Conservation (phyloP, 1,284 basidiomycete species). For the Grifola frondosa region DNA sequence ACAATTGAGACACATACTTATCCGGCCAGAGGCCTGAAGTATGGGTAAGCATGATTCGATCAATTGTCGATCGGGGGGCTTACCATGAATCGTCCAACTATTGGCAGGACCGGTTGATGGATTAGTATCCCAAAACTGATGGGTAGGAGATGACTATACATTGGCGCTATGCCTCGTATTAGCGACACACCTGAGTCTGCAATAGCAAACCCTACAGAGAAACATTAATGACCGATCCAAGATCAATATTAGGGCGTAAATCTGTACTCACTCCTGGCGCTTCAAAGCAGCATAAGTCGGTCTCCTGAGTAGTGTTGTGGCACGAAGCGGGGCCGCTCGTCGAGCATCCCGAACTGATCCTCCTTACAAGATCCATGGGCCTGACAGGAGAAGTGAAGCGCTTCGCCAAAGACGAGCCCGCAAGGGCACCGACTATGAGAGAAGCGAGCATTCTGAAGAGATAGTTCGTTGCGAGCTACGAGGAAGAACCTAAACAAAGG, state of each 20-base stretch:
- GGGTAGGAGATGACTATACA: slow-evolving; percentile 1
- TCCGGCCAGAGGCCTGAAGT: slow-evolving; percentile 67
- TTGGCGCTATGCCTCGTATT: background rate
- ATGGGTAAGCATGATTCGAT: slow-evolving; percentile 10
- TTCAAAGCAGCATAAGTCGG: slow-evolving; percentile 36
- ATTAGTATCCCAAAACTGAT: slow-evolving; percentile 35
- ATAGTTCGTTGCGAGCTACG: too few relatives aligned
- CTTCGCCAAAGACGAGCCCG: slow-evolving; percentile 15
- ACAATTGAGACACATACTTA: slow-evolving; percentile 42
- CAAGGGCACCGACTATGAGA: slow-evolving; percentile 18
- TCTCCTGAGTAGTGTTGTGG: slow-evolving; percentile 29
- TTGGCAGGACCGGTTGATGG: slow-evolving; percentile 63
- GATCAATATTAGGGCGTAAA: background rate
- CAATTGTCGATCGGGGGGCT: slow-evolving; percentile 22
- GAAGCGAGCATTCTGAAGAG: slow-evolving; percentile 13
- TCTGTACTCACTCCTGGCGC: slow-evolving; percentile 31
- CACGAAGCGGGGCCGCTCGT: slow-evolving; percentile 35
- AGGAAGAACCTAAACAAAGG: too few relatives aligned
- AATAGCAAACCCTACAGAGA: slow-evolving; percentile 53
- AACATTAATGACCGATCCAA: background rate
- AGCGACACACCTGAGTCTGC: slow-evolving; percentile 54
- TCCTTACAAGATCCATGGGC: slow-evolving; percentile 27
- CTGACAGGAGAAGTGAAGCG: slow-evolving; percentile 13
- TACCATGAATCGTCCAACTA: slow-evolving; percentile 79
- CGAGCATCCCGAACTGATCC: slow-evolving; percentile 34